A percentile compares a stretch with the other conserved stretches of the same genome.
Conservation (phyloP, 2,329 filamentous ascomycete species). For the Ascochyta lentis region DNA sequence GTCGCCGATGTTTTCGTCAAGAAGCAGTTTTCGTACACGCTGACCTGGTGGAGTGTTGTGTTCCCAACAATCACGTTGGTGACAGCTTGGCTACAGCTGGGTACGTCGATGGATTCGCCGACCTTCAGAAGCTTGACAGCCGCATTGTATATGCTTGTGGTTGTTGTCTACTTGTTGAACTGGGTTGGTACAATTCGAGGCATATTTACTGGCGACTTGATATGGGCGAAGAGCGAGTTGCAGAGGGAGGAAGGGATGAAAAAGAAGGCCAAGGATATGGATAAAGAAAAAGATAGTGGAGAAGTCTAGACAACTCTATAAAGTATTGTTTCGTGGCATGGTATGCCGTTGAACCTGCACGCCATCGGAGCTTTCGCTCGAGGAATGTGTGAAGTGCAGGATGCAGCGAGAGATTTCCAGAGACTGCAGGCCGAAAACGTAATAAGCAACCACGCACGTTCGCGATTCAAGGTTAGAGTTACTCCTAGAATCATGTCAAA, state of each 20-base stretch:
- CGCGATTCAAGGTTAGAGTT: slow-evolving; percentile 24
- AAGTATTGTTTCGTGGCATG: slow-evolving; percentile 32
- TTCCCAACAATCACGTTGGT: slow-evolving; percentile 9
- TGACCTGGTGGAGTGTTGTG: slow-evolving; percentile 13
- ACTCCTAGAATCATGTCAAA: slow-evolving; percentile 15
- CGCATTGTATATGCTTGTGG: slow-evolving; percentile 4
- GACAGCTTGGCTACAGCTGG: slow-evolving; percentile 11
- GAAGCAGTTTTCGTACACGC: slow-evolving; percentile 11
- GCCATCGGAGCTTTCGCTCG: slow-evolving; percentile 25
- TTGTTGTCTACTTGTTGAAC: slow-evolving; percentile 5
- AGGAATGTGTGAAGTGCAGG: slow-evolving; percentile 19
- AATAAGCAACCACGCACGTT: slow-evolving; percentile 24
- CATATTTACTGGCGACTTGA: slow-evolving; percentile 1
- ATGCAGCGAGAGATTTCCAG: slow-evolving; percentile 24
- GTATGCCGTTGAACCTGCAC: slow-evolving; percentile 44
- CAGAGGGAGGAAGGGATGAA: slow-evolving; percentile 12
- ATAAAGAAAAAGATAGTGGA: not conserved
- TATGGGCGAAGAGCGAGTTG: slow-evolving; percentile 14
- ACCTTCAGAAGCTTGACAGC: slow-evolving; percentile 8
- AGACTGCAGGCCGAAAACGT: slow-evolving; percentile 29
- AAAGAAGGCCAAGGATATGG: slow-evolving; percentile 11
- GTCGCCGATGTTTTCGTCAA: slow-evolving; percentile 8
- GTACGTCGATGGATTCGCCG: slow-evolving; percentile 7
- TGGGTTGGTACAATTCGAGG: slow-evolving; percentile 9
- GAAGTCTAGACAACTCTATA: not conserved